These are phyloP conservation scores for Fusarium veterinarium DNA, from an alignment of 2,329 filamentous ascomycete genomes.

Conservation along the genomic window DNA sequence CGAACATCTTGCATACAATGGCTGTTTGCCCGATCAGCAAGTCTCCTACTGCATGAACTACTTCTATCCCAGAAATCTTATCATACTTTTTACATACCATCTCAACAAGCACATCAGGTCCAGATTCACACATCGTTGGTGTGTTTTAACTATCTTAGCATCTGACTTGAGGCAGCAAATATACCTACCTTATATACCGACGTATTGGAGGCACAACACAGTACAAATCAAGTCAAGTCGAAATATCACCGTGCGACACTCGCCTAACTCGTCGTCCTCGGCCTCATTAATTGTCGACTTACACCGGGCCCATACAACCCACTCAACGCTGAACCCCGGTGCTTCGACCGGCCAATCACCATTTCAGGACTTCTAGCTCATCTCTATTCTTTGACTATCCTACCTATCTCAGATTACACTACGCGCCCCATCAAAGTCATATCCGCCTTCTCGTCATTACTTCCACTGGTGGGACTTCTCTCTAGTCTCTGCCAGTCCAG, in stretches of 20 bases:
- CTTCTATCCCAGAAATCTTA: background rate
- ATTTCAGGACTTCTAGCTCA: slow-evolving; percentile 3
- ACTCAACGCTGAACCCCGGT: slow-evolving; percentile 13
- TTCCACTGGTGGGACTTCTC: slow-evolving; percentile 19
- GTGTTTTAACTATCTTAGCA: background rate
- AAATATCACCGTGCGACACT: background rate
- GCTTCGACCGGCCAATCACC: slow-evolving; percentile 27
- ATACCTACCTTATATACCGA: background rate
- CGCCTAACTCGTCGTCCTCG: slow-evolving; percentile 3
- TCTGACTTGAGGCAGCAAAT: background rate
- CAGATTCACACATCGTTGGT: background rate
- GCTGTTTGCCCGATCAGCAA: background rate
- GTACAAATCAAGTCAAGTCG: background rate
- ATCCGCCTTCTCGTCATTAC: slow-evolving; percentile 6
- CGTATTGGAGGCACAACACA: slow-evolving; percentile 3
- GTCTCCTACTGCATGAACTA: background rate
- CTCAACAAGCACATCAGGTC: background rate
- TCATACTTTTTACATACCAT: background rate
- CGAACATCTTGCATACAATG: background rate
- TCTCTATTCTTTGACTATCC: slow-evolving; percentile 8
- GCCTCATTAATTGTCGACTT: slow-evolving; percentile 25
- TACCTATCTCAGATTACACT: slow-evolving; percentile 9
- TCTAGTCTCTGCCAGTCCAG: slow-evolving; percentile 2
- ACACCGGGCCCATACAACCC: slow-evolving; percentile 36
- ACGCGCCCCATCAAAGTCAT: slow-evolving; percentile 20